Percentiles rank a stretch among this genome's conserved stretches.
These are phyloP conservation scores for Aspergillus neoniger DNA, from an alignment of 2,329 filamentous ascomycete species.

Conservation along the genomic window DNA sequence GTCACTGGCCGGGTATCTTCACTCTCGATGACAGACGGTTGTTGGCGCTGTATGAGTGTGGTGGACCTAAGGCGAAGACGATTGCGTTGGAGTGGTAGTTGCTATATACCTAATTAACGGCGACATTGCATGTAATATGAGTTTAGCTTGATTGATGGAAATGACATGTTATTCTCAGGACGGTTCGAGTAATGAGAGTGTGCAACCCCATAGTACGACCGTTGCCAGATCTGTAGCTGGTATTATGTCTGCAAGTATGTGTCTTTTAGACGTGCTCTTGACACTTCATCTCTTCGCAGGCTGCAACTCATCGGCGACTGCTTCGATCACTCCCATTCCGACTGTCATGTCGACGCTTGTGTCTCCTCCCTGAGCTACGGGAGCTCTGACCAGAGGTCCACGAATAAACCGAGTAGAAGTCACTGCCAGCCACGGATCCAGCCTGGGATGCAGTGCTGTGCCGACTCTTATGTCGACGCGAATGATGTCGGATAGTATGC, in stretches of 20 bases:
- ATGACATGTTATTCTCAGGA: too few relatives aligned
- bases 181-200: too few relatives aligned
- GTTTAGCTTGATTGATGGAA: too few relatives aligned
- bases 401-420: not conserved
- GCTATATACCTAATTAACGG: too few relatives aligned
- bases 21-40: constrained; percentile 25
- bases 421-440: not conserved
- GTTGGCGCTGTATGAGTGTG: constrained; percentile 33
- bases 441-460: not conserved
- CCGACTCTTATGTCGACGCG: not conserved
- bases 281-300: too few relatives aligned
- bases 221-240: too few relatives aligned
- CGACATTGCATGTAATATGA: too few relatives aligned
- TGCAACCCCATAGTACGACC: too few relatives aligned
- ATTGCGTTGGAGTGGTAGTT: constrained; percentile 18
- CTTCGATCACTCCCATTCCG: not conserved
- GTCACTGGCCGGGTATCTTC: constrained; percentile 45
- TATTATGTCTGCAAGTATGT: too few relatives aligned
- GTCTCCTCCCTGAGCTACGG: not conserved
- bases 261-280: too few relatives aligned
- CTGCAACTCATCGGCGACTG: too few relatives aligned
- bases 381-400: not conserved
- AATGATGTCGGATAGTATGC: not conserved
- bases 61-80: constrained; percentile 29
- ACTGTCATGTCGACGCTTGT: not conserved